phyloP scores from a whole-genome alignment of 139 green algal genomes.

The Chlorella sorokiniana region DNA sequence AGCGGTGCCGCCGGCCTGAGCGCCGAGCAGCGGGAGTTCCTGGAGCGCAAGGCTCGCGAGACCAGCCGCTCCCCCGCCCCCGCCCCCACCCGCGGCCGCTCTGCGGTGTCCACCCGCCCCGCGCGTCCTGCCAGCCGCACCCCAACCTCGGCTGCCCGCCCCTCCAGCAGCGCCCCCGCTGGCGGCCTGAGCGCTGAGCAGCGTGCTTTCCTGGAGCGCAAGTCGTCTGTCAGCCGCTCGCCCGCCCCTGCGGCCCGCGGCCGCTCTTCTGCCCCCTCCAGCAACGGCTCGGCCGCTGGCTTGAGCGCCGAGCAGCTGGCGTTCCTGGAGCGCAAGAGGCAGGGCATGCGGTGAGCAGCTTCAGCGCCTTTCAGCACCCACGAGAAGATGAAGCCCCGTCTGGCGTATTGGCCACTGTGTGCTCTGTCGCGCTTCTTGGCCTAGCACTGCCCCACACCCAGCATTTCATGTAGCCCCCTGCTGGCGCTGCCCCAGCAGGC shows the following conservation, averaged over 20 bases:
- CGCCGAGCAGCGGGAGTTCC: background rate
- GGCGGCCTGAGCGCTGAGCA: background rate
- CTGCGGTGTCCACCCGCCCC: background rate
- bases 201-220: background rate
- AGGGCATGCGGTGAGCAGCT: background rate
- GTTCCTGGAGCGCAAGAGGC: background rate
- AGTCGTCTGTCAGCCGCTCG: background rate
- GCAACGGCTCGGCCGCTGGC: background rate
- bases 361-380: too few species aligned
- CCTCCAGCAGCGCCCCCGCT: background rate
- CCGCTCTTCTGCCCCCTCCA: background rate
- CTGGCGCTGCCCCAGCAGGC: too few species aligned
- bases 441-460: too few species aligned
- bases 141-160: background rate
- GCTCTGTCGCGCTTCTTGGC: too few species aligned
- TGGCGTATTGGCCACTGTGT: too few species aligned
- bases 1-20: background rate
- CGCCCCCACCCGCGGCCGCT: background rate
- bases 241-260: background rate
- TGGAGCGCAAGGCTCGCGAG: background rate
- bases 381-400: too few species aligned
- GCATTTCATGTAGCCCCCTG: too few species aligned
- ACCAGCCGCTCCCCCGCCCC: background rate
- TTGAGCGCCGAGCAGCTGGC: background rate
- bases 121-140: background rate